These are phyloP conservation scores for Mycena amicta DNA, from an alignment of 768 basidiomycete species.

Conservation along the genomic window DNA sequence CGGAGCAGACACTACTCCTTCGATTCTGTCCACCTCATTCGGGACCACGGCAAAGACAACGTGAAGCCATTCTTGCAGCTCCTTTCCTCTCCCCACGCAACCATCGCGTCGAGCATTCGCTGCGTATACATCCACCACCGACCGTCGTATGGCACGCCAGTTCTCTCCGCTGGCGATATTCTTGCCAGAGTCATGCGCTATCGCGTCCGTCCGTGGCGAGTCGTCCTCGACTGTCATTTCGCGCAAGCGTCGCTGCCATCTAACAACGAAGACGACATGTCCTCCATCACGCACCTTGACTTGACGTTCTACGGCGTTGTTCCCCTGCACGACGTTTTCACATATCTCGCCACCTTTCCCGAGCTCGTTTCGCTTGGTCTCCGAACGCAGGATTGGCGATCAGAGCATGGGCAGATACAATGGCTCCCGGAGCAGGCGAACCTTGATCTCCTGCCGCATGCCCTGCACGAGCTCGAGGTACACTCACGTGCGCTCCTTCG, in stretches of 20 bases:
- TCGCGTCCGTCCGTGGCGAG: neutral
- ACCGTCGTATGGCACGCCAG: conserved; percentile 2
- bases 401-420: neutral
- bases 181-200: neutral
- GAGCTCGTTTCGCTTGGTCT: neutral
- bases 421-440: neutral
- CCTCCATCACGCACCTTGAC: conserved; percentile 1
- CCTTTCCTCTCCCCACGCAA: neutral
- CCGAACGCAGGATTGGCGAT: neutral
- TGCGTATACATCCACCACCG: conserved; percentile 3
- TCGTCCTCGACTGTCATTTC: conserved; percentile 11
- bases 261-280: neutral
- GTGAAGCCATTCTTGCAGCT: conserved; percentile 7
- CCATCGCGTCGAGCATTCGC: conserved; percentile 3
- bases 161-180: conserved; percentile 13
- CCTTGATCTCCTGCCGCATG: neutral
- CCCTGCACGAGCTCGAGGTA: neutral
- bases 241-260: neutral
- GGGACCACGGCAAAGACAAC: neutral
- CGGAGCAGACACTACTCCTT: conserved; percentile 11
- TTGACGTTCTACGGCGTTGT: neutral
- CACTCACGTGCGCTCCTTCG: neutral
- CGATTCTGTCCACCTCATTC: neutral
- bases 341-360: neutral
- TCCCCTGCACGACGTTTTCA: neutral